Conservation (phyloP, 2,329 filamentous ascomycete species). For the Pezicula radicicola region DNA sequence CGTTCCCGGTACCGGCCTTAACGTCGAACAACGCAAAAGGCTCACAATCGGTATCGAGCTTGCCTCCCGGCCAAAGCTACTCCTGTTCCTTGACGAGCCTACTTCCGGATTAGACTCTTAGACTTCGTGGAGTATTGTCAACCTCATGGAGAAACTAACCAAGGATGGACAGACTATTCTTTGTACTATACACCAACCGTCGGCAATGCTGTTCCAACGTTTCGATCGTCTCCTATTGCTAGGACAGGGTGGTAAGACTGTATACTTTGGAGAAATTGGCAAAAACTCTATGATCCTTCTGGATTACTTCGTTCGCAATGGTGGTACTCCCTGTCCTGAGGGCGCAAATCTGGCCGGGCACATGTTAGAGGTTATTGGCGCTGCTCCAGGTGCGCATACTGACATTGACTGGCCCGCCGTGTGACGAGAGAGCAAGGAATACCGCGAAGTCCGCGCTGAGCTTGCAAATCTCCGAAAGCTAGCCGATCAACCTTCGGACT, state of each 20-base stretch:
- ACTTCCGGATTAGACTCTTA: slow-evolving; percentile 91
- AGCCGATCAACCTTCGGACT: not conserved
- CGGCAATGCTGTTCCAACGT: slow-evolving; percentile 86
- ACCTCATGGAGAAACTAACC: slow-evolving; percentile 84
- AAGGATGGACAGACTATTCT: slow-evolving; percentile 86
- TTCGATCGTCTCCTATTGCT: slow-evolving; percentile 80
- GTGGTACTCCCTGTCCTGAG: slow-evolving; percentile 54
- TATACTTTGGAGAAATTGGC: slow-evolving; percentile 78
- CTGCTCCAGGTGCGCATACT: slow-evolving; percentile 52
- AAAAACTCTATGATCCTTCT: slow-evolving; percentile 64
- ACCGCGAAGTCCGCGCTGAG: not conserved
- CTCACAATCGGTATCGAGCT: slow-evolving; percentile 92
- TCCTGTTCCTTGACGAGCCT: slow-evolving; percentile 93
- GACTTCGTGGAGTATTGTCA: slow-evolving; percentile 86
- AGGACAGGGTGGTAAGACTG: slow-evolving; percentile 68
- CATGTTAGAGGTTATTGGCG: slow-evolving; percentile 63
- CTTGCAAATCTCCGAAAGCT: not conserved
- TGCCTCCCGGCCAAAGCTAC: slow-evolving; percentile 80
- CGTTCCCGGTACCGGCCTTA: slow-evolving; percentile 78
- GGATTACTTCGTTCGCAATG: slow-evolving; percentile 70
- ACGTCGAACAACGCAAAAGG: slow-evolving; percentile 67
- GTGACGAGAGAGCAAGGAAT: not conserved
- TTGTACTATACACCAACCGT: slow-evolving; percentile 93
- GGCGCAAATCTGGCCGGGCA: slow-evolving; percentile 77
- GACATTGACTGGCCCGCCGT: slow-evolving; percentile 58